Evolutionary conservation across 2,329 filamentous ascomycete genomes (phyloP), one percentile per base, ranked within the genome.

Genomic region (Botrytis porri): DNA sequence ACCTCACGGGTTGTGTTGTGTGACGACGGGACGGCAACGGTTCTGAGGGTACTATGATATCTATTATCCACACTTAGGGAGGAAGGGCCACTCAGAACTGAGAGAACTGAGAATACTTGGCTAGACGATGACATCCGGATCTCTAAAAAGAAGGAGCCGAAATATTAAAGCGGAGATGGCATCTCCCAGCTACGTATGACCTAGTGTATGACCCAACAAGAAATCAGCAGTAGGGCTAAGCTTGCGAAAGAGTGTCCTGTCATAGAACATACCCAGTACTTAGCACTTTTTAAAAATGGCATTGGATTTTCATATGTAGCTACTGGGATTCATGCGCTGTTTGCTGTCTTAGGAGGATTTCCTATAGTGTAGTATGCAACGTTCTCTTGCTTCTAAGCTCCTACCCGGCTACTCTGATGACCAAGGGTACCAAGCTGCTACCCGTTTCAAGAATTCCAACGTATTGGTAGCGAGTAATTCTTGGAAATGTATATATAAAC

Each of bases 391-490:
- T 54, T 54, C 14, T 54, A n/a, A 5, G 14, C 37, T 54, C 32
- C 3, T 51, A n/a, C 64, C 32, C 25, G 45, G 45, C 32, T 54
- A 14, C 64, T 54, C 12, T 29, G 16, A 45, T 12, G 32, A 67
- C 65, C n/a, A 20, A 32, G 65, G 32, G 18, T 41, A 12, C n/a
- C 51, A 25, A 41, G 18, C 51, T 9, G 14, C 51, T 54, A n/a
- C 51, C n/a, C 51, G n/a, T n/a, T 54, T 54, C 48, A 29, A 51
- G 22, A 25, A 64, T 48, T 22, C 59, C 57, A 43, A 51, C 29
- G 18, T 25, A 22, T 39, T 64, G 67, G 67, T 61, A 70, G 67
- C 67, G 67, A 70, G 32, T n/a, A 8, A n/a, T 61, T 70, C 25
- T 45, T 22, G 20, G 43, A 18, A 41, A 70, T 45, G 39, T 10